These are phyloP conservation scores for Liriodendron chinense DNA, from an alignment of 164 flowering plant species.

Conservation along the genomic window DNA sequence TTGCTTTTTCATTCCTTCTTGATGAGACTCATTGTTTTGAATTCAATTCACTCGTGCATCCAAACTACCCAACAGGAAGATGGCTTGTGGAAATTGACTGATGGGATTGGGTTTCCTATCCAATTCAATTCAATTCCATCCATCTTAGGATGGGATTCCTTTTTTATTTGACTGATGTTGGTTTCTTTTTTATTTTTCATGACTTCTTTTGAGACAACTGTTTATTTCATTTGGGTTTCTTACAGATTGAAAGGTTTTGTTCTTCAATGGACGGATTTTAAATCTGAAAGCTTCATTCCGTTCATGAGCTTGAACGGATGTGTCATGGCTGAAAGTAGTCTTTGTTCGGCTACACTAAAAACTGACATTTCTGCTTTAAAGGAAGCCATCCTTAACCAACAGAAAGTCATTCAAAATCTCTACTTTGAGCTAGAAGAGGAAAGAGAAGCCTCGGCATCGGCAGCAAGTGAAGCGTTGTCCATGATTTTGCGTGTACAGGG, in stretches of 20 bases:
- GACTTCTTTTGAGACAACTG: not conserved
- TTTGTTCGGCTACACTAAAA: constrained; percentile 17
- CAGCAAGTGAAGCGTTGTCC: constrained; percentile 76
- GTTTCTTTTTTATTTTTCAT: not conserved
- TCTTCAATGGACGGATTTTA: not conserved
- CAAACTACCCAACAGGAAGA: no score
- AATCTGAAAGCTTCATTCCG: not conserved
- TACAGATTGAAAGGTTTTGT: not conserved
- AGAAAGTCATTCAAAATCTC: constrained; percentile 65
- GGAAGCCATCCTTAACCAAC: constrained; percentile 65
- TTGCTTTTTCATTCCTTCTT: no score
- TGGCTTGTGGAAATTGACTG: no score
- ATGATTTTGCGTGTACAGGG: constrained; percentile 86
- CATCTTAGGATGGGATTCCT: not conserved
- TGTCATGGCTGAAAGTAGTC: constrained; percentile 28
- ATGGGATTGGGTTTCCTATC: no score
- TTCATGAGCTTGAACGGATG: not conserved
- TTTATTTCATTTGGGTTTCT: not conserved
- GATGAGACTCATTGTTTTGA: not conserved
- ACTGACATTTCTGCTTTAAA: constrained; percentile 42
- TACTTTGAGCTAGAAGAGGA: constrained; percentile 73
- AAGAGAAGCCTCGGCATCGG: constrained; percentile 76
- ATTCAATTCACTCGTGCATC: no score
- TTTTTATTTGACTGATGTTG: not conserved
- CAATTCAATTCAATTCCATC: no score